Evolutionary conservation across 2,329 filamentous ascomycete species (phyloP).

Genomic region (Beauveria sp.): DNA sequence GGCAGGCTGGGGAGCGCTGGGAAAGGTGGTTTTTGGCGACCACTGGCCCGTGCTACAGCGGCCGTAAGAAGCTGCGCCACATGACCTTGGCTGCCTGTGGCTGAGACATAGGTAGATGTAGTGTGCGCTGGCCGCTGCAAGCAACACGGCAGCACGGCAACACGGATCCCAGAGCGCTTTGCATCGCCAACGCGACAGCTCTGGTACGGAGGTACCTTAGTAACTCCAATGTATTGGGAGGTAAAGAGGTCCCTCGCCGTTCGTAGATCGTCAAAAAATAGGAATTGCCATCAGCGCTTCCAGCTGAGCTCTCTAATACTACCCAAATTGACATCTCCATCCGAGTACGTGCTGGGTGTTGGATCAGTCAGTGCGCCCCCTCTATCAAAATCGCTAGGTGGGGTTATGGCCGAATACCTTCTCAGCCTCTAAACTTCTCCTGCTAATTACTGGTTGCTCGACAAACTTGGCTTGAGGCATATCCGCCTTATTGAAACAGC

Average conservation of each 20-base stretch:
- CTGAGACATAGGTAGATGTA: not conserved
- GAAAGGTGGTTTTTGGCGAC: not conserved
- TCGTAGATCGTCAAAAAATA: no score
- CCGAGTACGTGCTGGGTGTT: no score
- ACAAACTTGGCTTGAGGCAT: not conserved
- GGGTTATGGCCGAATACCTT: not conserved
- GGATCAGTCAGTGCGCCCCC: not conserved
- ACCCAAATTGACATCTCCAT: no score
- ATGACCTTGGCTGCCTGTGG: not conserved
- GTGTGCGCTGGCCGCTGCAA: not conserved
- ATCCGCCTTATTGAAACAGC: not conserved
- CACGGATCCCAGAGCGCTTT: no score
- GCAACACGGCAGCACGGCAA: not conserved
- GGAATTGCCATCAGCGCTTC: no score
- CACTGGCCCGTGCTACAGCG: not conserved
- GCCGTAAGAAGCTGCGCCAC: not conserved
- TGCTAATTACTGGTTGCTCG: not conserved
- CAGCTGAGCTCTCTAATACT: no score
- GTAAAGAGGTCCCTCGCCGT: no score
- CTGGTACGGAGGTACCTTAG: no score
- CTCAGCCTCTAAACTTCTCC: not conserved
- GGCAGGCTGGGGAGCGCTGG: not conserved
- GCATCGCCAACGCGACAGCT: no score
- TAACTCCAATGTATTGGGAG: no score
- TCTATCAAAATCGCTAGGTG: slow-evolving; percentile 6